Percentiles rank a stretch among this genome's conserved stretches.
These are phyloP conservation scores for Chytridium lagenaria DNA, from an alignment of 371 early-diverging fungal species.

Conservation along the genomic window DNA sequence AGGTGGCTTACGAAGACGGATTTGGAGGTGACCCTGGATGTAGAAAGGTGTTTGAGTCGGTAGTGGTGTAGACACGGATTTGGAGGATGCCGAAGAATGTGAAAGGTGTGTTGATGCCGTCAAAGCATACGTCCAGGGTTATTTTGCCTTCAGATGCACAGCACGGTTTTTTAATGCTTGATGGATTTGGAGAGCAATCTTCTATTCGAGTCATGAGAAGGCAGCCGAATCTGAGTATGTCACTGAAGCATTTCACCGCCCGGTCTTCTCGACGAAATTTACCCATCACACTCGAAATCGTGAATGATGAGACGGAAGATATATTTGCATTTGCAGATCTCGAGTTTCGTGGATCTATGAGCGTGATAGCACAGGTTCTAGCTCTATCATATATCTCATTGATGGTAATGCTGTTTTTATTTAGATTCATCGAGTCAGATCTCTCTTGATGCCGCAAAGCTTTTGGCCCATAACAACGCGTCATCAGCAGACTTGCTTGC, in stretches of 20 bases:
- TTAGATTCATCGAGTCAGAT: conserved; percentile 33
- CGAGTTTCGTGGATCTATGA: conserved; percentile 60
- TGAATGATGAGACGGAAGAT: conserved; percentile 64
- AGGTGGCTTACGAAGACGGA: conserved; percentile 50
- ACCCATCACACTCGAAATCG: conserved; percentile 63
- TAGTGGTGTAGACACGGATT: conserved; percentile 61
- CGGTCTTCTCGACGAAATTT: conserved; percentile 72
- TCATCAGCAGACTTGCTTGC: too few species aligned
- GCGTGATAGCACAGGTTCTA: conserved; percentile 46
- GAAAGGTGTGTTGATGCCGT: conserved; percentile 52
- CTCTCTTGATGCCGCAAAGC: conserved; percentile 3
- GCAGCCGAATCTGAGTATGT: conserved; percentile 70
- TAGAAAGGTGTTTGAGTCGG: conserved; percentile 69
- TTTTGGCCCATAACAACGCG: too few species aligned
- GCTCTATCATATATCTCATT: not conserved
- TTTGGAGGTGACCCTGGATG: conserved; percentile 56
- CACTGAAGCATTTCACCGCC: conserved; percentile 62
- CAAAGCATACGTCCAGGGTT: too few species aligned
- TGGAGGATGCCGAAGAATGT: conserved; percentile 57
- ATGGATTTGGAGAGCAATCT: conserved; percentile 64
- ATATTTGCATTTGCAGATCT: conserved; percentile 56
- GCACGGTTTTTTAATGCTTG: conserved; percentile 50
- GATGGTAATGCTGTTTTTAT: not conserved
- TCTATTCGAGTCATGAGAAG: conserved; percentile 66
- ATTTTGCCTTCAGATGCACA: too few species aligned